phyloP scores from a whole-genome alignment of 2,329 filamentous ascomycete genomes.

The Taxawa tesnikishii region DNA sequence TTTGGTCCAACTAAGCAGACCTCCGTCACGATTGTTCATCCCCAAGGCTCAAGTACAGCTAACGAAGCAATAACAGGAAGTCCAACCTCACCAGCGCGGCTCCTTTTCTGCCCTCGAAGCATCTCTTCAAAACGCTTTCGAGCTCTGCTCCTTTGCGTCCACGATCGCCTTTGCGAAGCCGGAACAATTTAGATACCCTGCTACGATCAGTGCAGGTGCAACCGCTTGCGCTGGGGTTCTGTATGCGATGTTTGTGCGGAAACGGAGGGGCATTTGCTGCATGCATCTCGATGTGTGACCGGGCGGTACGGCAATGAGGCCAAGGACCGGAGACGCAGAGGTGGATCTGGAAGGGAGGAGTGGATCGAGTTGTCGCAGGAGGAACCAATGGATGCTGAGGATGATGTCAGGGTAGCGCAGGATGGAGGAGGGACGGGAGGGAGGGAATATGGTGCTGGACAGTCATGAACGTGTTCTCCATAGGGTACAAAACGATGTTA shows the following conservation, averaged over 20 bases:
- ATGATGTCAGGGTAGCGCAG: no score
- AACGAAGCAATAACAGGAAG: no score
- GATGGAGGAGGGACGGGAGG: no score
- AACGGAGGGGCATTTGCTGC: conserved; percentile 49
- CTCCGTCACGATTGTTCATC: conserved; percentile 2
- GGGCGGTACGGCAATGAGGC: no score
- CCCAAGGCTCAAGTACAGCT: no score
- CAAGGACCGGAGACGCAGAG: no score
- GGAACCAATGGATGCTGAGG: no score
- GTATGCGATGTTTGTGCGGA: conserved; percentile 46
- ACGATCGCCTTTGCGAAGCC: conserved; percentile 55
- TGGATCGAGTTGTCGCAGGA: no score
- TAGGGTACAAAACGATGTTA: no score
- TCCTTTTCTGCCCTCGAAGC: conserved; percentile 58
- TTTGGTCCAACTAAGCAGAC: not conserved
- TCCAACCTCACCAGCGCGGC: conserved; percentile 38
- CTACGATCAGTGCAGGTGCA: conserved; percentile 44
- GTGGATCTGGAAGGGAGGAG: no score
- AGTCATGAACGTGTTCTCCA: no score
- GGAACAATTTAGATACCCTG: conserved; percentile 52
- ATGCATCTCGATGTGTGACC: conserved; percentile 24
- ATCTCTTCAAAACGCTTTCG: conserved; percentile 56
- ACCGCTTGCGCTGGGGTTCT: conserved; percentile 36
- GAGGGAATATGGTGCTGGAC: no score
- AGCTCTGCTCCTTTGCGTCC: conserved; percentile 52